Base-by-base conservation (phyloP, 2,329 filamentous ascomycete genomes). In the Aphanoascus verrucosus region DNA sequence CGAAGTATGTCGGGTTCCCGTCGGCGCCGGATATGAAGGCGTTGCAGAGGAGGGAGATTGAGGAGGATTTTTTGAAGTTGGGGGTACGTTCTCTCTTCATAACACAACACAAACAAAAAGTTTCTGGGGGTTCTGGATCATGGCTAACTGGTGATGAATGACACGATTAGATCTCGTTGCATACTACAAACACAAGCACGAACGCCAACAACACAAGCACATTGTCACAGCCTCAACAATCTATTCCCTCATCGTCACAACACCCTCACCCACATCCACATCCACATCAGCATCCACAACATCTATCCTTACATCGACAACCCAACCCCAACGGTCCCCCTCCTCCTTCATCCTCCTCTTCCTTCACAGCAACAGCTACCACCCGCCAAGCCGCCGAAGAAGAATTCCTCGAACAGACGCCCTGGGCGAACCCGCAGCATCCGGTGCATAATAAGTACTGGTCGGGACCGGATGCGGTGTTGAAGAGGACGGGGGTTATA, bases 1-100 rank as follows among this genome's bases (percentile, higher is more conserved):
- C 91, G 35, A 97, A 96, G 71, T 90, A 96, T 67, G 84, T 94
- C 63, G 93, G 93, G 20, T 98, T 98, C 70, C 93, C 93, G 35
- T 90, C 91, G 32, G 93, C 90, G n/a, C 93, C 93, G 17, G 78
- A 86, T 34, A 84, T 98, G 70, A 77, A 77, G 55, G 79, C 86
- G 41, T 86, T 87, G 23, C 83, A 84, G 37, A 69, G 78, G 19
- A 74, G 79, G 9, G 88, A 96, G 64, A 71, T 93, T 45, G 88
- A 95, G 53, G 85, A 91, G 48, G 93, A 98, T 70, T 75, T 97
- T 58, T 83, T 86, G 66, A 85, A 85, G 61, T 96, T 98, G 77
- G 85, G 86, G 64, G 90, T 96, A 74, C 76, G 83, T 28, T n/a
- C 23, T 32, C 23, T 4, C n/a, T 8, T 14, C n/a, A 41, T 20